Percentiles rank a stretch among this genome's conserved stretches.
These are phyloP conservation scores for Stachybotrys elegans DNA, from an alignment of 2,329 filamentous ascomycete genomes.

Conservation along the genomic window DNA sequence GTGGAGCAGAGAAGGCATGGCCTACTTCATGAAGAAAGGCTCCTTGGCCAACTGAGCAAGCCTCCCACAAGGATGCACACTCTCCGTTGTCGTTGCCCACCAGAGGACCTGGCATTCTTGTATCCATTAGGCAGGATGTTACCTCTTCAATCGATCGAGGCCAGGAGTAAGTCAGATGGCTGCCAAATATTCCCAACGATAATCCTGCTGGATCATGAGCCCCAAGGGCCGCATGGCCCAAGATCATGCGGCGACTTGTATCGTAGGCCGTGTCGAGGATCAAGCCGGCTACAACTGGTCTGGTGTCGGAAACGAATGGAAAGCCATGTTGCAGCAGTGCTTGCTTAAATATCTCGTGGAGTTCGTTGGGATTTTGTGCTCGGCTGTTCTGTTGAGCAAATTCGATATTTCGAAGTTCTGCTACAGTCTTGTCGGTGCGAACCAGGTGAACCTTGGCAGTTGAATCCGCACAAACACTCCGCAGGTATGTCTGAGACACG, in stretches of 20 bases:
- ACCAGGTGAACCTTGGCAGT: slow-evolving; percentile 60
- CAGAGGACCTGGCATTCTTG: slow-evolving; percentile 25
- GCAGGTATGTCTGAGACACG: slow-evolving; percentile 33
- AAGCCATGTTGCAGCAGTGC: slow-evolving; percentile 41
- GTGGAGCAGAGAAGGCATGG: slow-evolving; percentile 64
- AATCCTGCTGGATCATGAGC: slow-evolving; percentile 45
- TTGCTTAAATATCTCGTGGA: slow-evolving; percentile 32
- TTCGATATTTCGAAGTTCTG: slow-evolving; percentile 60
- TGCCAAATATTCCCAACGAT: slow-evolving; percentile 67
- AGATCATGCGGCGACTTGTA: slow-evolving; percentile 49
- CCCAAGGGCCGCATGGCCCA: slow-evolving; percentile 63
- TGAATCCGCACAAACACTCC: neutral
- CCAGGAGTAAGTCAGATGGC: slow-evolving; percentile 65
- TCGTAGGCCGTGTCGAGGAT: slow-evolving; percentile 68
- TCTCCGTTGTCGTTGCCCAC: slow-evolving; percentile 37
- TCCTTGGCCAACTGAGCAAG: slow-evolving; percentile 53
- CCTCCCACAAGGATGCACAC: slow-evolving; percentile 37
- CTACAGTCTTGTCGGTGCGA: slow-evolving; percentile 59
- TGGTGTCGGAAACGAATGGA: slow-evolving; percentile 27
- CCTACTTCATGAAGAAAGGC: slow-evolving; percentile 69
- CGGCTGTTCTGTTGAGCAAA: slow-evolving; percentile 58
- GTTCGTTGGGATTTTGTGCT: slow-evolving; percentile 50
- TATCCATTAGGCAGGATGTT: slow-evolving; percentile 38
- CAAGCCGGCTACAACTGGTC: slow-evolving; percentile 64
- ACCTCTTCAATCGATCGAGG: slow-evolving; percentile 67